Conservation (phyloP, 2,329 filamentous ascomycete species). For the Monosporascus sp. region DNA sequence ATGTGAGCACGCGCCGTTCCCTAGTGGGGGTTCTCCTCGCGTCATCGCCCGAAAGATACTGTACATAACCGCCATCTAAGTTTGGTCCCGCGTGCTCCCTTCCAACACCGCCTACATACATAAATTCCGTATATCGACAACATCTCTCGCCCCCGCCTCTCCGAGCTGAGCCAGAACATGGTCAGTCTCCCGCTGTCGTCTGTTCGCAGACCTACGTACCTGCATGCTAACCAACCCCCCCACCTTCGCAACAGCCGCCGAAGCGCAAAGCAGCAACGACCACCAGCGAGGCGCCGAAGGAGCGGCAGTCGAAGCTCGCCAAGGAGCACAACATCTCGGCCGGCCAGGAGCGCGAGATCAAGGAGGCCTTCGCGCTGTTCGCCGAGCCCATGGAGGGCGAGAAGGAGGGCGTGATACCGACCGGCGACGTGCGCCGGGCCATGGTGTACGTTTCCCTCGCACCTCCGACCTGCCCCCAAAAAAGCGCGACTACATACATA, state of each 20-base stretch:
- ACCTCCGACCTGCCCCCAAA: neutral
- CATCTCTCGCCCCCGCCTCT: too few species aligned
- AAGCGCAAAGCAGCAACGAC: constrained; percentile 40
- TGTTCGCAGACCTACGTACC: neutral
- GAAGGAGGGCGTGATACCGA: constrained; percentile 65
- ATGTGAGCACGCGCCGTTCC: neutral
- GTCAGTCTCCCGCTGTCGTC: neutral
- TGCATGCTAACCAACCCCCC: neutral
- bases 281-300: constrained; percentile 24
- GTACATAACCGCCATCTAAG: neutral
- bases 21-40: neutral
- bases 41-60: neutral
- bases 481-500: neutral
- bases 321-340: constrained; percentile 84
- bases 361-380: constrained; percentile 84
- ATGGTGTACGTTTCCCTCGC: constrained; percentile 54
- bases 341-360: constrained; percentile 83
- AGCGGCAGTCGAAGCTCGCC: constrained; percentile 78
- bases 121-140: neutral
- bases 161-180: neutral
- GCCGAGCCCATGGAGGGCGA: constrained; percentile 64
- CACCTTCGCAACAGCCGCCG: constrained; percentile 37
- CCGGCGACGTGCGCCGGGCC: constrained; percentile 63
- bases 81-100: neutral
- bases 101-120: neutral